Evolutionary conservation across 495 filamentous ascomycete genomes (phyloP).

Genomic region (Penicillium atrosanguineum): DNA sequence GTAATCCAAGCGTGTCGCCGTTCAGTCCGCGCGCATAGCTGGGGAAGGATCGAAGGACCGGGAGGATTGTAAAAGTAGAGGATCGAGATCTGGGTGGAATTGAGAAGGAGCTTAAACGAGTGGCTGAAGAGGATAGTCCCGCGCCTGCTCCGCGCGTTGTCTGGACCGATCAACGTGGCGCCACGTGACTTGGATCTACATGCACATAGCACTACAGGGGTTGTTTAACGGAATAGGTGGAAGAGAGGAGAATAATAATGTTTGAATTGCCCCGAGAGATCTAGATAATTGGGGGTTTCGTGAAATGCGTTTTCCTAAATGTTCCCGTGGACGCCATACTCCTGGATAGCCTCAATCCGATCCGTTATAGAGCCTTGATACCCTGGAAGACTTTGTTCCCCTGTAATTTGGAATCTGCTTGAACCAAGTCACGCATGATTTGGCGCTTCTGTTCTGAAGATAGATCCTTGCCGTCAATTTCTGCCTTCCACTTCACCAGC

Average conservation of each 20-base stretch:
- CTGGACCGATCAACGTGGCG: conserved; percentile 14
- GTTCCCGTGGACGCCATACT: conserved; percentile 15
- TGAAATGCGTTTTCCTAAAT: conserved; percentile 2
- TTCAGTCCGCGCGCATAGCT: conserved; percentile 39
- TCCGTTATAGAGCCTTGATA: conserved; percentile 68
- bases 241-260: not conserved
- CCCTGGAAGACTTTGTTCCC: conserved; percentile 87
- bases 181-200: conserved; percentile 24
- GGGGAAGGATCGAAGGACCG: not conserved
- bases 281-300: not conserved
- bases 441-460: conserved; percentile 74
- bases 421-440: conserved; percentile 76
- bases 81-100: not conserved
- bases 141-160: conserved; percentile 14
- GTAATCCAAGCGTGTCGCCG: conserved; percentile 27
- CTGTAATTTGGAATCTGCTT: conserved; percentile 64
- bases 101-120: conserved; percentile 1
- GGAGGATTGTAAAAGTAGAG: not conserved
- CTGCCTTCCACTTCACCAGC: conserved; percentile 82
- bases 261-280: not conserved
- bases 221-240: not conserved
- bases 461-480: conserved; percentile 63
- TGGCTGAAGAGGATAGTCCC: conserved; percentile 7
- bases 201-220: not conserved
- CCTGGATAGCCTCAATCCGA: not conserved